phyloP scores from a whole-genome alignment of 208 protist species.

The Leishmania braziliensis region DNA sequence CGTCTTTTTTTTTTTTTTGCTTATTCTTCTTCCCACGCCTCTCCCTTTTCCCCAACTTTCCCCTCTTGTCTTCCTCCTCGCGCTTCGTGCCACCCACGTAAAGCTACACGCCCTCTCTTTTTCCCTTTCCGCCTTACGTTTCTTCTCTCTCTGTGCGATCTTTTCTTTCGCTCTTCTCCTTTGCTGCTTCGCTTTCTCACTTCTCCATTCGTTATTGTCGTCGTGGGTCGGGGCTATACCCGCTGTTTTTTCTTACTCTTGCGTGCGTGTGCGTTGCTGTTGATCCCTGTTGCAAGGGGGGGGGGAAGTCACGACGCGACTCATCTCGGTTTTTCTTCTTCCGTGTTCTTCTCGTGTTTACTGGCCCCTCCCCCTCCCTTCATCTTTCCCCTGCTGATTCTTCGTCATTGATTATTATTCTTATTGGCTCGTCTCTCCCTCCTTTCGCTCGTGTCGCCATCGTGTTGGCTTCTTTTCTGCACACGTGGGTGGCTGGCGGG shows the following conservation, averaged over 20 bases:
- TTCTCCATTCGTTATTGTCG: neutral
- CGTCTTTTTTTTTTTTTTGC: conserved; percentile 14
- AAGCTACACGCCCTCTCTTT: neutral
- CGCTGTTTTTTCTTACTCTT: conserved; percentile 12
- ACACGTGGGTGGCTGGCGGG: neutral
- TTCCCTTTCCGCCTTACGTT: neutral
- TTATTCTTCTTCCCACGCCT: conserved; percentile 5
- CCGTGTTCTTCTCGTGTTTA: neutral
- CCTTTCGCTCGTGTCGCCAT: neutral
- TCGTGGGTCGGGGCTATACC: neutral
- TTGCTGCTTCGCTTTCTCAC: neutral
- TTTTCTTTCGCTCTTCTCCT: neutral
- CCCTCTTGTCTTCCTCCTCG: neutral
- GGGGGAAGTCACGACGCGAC: too few relatives aligned
- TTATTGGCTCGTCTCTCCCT: neutral
- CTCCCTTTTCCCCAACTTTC: neutral
- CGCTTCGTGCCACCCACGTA: neutral
- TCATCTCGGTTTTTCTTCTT: neutral
- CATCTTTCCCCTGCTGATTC: neutral
- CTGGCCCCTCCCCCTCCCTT: neutral
- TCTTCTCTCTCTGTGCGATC: neutral
- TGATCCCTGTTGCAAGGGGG: neutral
- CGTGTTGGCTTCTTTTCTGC: too few relatives aligned
- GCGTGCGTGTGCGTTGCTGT: neutral
- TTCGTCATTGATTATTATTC: neutral